A percentile compares a stretch with the other conserved stretches of the same genome.
Evolutionary conservation across 2,329 filamentous ascomycete species (phyloP).

Genomic region (Capronia americana): DNA sequence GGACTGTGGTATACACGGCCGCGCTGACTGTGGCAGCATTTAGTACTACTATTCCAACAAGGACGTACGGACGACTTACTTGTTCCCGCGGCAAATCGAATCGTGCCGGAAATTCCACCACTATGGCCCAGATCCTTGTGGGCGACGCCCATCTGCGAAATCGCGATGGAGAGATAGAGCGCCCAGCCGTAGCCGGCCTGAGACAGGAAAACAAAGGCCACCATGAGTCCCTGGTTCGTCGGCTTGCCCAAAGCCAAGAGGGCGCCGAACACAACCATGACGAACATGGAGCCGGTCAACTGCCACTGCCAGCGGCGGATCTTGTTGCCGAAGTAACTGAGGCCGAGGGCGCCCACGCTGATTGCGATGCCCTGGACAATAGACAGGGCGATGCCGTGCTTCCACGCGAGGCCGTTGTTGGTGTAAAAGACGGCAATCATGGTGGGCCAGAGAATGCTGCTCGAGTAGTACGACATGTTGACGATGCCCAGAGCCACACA

Average conservation of each 20-base stretch:
- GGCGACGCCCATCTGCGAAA: slow-evolving; percentile 56
- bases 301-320: slow-evolving; percentile 57
- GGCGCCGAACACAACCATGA: slow-evolving; percentile 58
- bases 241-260: slow-evolving; percentile 54
- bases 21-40: no score
- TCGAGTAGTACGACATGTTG: slow-evolving; percentile 55
- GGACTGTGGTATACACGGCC: no score
- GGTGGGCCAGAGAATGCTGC: slow-evolving; percentile 55
- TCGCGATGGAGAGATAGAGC: slow-evolving; percentile 56
- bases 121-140: no score
- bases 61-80: no score
- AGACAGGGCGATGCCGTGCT: slow-evolving; percentile 47
- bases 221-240: slow-evolving; percentile 53
- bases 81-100: no score
- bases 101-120: no score
- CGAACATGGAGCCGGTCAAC: slow-evolving; percentile 50
- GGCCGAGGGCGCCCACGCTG: slow-evolving; percentile 51
- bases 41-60: no score
- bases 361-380: slow-evolving; percentile 55
- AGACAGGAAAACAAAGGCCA: slow-evolving; percentile 55
- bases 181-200: slow-evolving; percentile 55
- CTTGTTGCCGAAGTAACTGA: slow-evolving; percentile 51
- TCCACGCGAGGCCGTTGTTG: slow-evolving; percentile 37
- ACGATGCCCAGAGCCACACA: slow-evolving; percentile 51
- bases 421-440: slow-evolving; percentile 56